phyloP scores from a whole-genome alignment of 768 basidiomycete species.

The Vararia minispora region DNA sequence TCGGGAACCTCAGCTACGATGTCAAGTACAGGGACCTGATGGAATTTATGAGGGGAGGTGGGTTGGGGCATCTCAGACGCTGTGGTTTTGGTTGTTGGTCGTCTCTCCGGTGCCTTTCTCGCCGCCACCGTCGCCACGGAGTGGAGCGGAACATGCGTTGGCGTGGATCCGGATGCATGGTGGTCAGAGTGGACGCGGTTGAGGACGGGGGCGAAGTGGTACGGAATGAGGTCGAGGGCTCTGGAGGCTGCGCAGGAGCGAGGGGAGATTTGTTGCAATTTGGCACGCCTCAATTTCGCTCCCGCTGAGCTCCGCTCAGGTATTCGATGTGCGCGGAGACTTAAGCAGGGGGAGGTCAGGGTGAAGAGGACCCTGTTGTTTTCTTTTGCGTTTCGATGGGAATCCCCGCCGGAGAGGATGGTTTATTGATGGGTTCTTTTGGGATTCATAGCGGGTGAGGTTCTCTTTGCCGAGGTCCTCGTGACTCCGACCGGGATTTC shows the following conservation, averaged over 20 bases:
- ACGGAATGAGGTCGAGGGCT: no score
- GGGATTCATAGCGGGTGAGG: conserved; percentile 96
- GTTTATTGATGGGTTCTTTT: conserved; percentile 82
- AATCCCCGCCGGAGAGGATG: conserved; percentile 65
- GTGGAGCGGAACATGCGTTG: neutral
- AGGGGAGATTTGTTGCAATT: no score
- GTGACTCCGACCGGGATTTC: conserved; percentile 93
- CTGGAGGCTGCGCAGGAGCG: no score
- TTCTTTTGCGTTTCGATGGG: conserved; percentile 29
- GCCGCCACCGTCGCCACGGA: conserved; percentile 1
- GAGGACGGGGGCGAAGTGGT: neutral
- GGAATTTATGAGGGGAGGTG: conserved; percentile 99
- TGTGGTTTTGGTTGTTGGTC: conserved; percentile 38
- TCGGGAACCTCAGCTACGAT: conserved; percentile 98
- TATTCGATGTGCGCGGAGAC: no score
- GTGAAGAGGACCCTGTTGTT: conserved; percentile 19
- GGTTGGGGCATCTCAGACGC: conserved; percentile 67
- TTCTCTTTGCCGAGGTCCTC: conserved; percentile 99
- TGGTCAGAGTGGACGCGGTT: neutral
- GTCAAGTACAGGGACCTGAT: conserved; percentile 98
- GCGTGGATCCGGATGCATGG: no score
- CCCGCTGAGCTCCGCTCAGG: no score
- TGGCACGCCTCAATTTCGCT: no score
- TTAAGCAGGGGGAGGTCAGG: neutral
- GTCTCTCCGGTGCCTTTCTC: conserved; percentile 9